These are phyloP conservation scores for Salvia miltiorrhiza DNA, from an alignment of 257 asterid genomes.

Conservation along the genomic window DNA sequence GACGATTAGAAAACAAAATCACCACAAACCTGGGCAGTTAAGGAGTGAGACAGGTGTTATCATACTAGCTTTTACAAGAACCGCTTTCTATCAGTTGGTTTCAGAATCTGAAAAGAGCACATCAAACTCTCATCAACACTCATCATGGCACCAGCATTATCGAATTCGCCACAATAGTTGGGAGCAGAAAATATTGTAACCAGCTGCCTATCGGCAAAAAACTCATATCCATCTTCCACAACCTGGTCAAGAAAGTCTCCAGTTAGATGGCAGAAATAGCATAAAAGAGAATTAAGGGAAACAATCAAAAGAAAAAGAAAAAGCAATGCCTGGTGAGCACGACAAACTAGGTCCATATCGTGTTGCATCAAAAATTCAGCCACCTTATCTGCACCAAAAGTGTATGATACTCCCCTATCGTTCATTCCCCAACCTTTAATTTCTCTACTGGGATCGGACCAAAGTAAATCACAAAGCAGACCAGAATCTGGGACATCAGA, in stretches of 20 bases:
- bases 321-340: conserved; percentile 71
- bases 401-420: conserved; percentile 72
- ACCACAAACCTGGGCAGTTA: conserved; percentile 29
- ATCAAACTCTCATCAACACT: conserved; percentile 81
- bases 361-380: conserved; percentile 78
- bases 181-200: conserved; percentile 88
- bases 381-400: conserved; percentile 79
- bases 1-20: conserved; percentile 4
- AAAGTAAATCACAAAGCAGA: conserved; percentile 68
- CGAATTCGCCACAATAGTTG: conserved; percentile 80
- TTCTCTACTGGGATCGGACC: conserved; percentile 80
- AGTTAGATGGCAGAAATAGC: conserved; percentile 13
- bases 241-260: conserved; percentile 41
- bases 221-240: conserved; percentile 85
- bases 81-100: conserved; percentile 56
- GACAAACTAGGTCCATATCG: conserved; percentile 79
- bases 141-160: conserved; percentile 90
- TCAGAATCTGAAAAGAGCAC: conserved; percentile 87
- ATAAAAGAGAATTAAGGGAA: not conserved
- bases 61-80: conserved; percentile 35
- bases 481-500: conserved; percentile 76
- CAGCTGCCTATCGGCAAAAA: conserved; percentile 78
- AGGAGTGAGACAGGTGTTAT: conserved; percentile 14
- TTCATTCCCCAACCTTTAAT: conserved; percentile 81
- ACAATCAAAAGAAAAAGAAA: not conserved